phyloP scores from a whole-genome alignment of 192 early-diverging fungal species.

The Linderina pennispora region DNA sequence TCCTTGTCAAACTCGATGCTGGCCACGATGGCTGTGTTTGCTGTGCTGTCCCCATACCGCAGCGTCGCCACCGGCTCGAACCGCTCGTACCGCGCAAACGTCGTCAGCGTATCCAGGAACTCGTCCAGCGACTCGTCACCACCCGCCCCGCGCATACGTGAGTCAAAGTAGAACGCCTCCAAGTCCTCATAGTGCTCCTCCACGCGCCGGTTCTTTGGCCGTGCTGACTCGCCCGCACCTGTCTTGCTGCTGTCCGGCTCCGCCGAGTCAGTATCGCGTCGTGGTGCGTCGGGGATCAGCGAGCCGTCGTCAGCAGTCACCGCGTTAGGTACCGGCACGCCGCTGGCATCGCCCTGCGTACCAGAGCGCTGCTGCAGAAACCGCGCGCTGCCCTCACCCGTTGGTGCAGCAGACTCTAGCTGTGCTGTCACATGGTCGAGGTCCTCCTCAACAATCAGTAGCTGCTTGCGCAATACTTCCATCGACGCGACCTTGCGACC shows the following conservation, averaged over 20 bases:
- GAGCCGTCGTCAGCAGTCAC: slow-evolving; percentile 4
- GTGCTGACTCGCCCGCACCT: not conserved
- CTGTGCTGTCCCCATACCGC: slow-evolving; percentile 68
- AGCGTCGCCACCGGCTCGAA: slow-evolving; percentile 74
- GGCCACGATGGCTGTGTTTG: slow-evolving; percentile 75
- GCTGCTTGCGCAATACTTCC: slow-evolving; percentile 36
- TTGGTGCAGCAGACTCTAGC: too few relatives aligned
- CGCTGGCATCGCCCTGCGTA: not conserved
- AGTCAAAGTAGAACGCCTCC: slow-evolving; percentile 65
- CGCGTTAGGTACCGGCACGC: slow-evolving; percentile 34
- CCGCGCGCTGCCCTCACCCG: slow-evolving; percentile 5
- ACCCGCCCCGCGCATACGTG: slow-evolving; percentile 45
- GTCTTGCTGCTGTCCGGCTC: not conserved
- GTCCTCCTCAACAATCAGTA: slow-evolving; percentile 36
- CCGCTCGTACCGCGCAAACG: slow-evolving; percentile 60
- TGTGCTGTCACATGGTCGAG: slow-evolving; percentile 34
- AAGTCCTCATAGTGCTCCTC: slow-evolving; percentile 65
- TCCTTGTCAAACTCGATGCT: slow-evolving; percentile 94
- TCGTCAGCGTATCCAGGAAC: slow-evolving; percentile 54
- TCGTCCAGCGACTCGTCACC: slow-evolving; percentile 32
- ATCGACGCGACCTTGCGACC: slow-evolving; percentile 50
- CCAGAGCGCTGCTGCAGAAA: slow-evolving; percentile 6
- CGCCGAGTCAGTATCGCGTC: slow-evolving; percentile 21
- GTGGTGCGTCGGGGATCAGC: too few relatives aligned
- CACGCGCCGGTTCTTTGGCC: slow-evolving; percentile 35